Evolutionary conservation across 495 filamentous ascomycete genomes (phyloP).

Genomic region (Lophium mytilinum): DNA sequence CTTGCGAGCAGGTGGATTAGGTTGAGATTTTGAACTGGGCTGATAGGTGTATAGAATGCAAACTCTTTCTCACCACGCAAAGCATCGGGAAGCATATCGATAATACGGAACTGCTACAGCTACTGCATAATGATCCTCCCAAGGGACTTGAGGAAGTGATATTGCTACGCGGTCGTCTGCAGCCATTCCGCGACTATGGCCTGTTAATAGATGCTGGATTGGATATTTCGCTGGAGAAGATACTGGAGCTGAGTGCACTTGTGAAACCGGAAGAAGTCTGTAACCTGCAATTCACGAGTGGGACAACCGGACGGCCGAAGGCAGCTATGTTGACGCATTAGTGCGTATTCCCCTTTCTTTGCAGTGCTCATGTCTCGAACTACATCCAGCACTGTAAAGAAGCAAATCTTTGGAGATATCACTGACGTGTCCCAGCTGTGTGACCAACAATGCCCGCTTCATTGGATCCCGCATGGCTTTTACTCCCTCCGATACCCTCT

Average conservation of each 20-base stretch:
- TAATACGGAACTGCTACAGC: conserved; percentile 45
- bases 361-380: neutral
- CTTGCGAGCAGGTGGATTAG: no score
- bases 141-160: conserved; percentile 37
- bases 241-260: neutral
- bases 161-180: conserved; percentile 46
- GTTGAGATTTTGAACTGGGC: neutral
- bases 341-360: conserved; percentile 33
- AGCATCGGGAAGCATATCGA: conserved; percentile 48
- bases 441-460: conserved; percentile 62
- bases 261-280: conserved; percentile 55
- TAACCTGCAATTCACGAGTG: conserved; percentile 65
- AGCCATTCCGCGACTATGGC: conserved; percentile 44
- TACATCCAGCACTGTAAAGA: no score
- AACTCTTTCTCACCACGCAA: conserved; percentile 55
- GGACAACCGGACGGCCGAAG: conserved; percentile 63
- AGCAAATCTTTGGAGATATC: no score
- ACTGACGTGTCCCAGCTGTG: conserved; percentile 41
- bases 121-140: conserved; percentile 38
- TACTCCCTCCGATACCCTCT: conserved; percentile 53
- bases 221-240: no score
- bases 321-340: conserved; percentile 69
- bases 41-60: conserved; percentile 39
- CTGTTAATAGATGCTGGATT: conserved; percentile 41
- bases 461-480: conserved; percentile 63